Base-by-base conservation (phyloP, 345 rosid genomes). In the Hypericum androsaemum region DNA sequence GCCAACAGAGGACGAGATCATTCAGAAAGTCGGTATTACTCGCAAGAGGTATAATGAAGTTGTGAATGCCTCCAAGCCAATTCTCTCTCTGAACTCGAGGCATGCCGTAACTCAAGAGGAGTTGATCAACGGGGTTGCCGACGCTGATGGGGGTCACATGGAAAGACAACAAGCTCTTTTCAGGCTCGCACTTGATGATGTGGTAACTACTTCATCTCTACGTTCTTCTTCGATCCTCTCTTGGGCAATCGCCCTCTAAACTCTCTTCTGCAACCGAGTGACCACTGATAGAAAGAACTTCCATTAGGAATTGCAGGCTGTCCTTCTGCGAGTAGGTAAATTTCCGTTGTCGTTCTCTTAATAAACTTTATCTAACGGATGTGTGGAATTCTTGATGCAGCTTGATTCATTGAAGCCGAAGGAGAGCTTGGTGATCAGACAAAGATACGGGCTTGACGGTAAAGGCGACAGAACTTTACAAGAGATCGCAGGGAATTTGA, bases 141-240 rank as follows among this genome's bases (percentile, higher is more conserved):
- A 84, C 62, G 71, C 67, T 15, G 84, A 83, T 50, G 88, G 86
- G 64, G 72, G 77, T 50, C 88, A 83, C 70, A 75, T 53, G 47
- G 62, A 63, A 43, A 81, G 80, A 77, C 88, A 81, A 53, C 80
- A 82, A 8, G 89, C 96, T 65, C 79, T 84, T 72, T 86, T 88
- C 51, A 80, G 98, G 82, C 96, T 88, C 13, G 98, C 98, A 5
- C 84, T 92, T 46, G 98, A 92, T 51, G 98, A 88, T 50, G 98
- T 92, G 82, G 98, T 92, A 67, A 71, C 39, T 58, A 39, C 15
- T 44, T 45, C 16, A 52, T 47, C 13, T 43, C 22, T n/a, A 37
- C 0, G 9, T 39, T 39, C 49, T 56, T 39, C 49, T 56, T 55
- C 28, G 43, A 52, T 16, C 52, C 8, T 64, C 5, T 10, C 41